phyloP scores from a whole-genome alignment of 2,329 filamentous ascomycete genomes.

The Ophiostoma australiae region DNA sequence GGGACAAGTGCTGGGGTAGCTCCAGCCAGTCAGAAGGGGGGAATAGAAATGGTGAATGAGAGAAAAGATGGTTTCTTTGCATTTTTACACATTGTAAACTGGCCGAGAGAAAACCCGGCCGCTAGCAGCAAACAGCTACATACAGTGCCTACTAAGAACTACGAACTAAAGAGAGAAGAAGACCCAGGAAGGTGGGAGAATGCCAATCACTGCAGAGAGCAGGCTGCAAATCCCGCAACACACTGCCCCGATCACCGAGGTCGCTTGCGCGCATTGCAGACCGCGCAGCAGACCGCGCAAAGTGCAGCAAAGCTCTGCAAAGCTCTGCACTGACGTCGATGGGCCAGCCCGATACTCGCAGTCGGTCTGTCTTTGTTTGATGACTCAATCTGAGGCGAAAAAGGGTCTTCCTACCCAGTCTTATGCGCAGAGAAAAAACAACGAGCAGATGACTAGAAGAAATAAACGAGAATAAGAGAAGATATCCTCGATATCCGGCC shows the following conservation, averaged over 20 bases:
- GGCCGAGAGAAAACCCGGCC: conserved; percentile 14
- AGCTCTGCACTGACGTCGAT: conserved; percentile 14
- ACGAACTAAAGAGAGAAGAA: too few relatives aligned
- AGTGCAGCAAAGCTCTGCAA: background rate
- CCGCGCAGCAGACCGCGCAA: background rate
- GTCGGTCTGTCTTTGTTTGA: background rate
- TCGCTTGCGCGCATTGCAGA: background rate
- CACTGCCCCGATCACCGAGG: conserved; percentile 17
- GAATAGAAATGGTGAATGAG: background rate
- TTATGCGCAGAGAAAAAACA: background rate
- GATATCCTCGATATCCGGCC: background rate
- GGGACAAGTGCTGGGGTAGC: background rate
- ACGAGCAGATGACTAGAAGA: background rate
- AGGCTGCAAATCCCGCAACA: conserved; percentile 9
- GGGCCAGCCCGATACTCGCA: conserved; percentile 4
- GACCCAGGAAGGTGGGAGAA: conserved; percentile 10
- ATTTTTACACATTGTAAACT: background rate
- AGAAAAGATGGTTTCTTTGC: too few relatives aligned
- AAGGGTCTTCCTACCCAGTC: too few relatives aligned
- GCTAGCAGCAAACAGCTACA: background rate
- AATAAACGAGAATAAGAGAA: background rate
- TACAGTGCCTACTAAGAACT: too few relatives aligned
- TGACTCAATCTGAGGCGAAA: too few relatives aligned
- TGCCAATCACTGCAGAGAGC: background rate
- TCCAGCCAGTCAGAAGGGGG: background rate